Percentiles rank a stretch among this genome's conserved stretches.
phyloP scores from a whole-genome alignment of 768 basidiomycete genomes.

The Termitomyces sp. region DNA sequence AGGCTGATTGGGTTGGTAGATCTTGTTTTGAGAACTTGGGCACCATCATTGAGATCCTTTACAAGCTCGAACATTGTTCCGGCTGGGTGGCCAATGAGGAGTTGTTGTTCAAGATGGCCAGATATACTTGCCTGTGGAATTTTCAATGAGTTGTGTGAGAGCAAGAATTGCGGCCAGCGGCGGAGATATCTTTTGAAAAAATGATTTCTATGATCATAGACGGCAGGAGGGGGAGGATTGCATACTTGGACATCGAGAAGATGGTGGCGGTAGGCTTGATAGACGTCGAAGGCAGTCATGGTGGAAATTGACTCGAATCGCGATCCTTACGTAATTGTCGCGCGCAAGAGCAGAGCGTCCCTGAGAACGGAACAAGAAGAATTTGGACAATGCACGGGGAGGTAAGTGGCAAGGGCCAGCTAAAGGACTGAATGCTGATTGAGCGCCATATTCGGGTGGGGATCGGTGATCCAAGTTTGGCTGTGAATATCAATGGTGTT shows the following conservation, averaged over 20 bases:
- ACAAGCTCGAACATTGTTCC: conserved; percentile 94
- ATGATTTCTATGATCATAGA: background rate
- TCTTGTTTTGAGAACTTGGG: conserved; percentile 55
- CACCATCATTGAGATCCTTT: conserved; percentile 75
- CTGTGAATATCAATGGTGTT: background rate
- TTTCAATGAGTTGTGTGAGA: conserved; percentile 75
- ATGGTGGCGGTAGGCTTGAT: conserved; percentile 53
- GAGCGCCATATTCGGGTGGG: background rate
- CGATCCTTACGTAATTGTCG: conserved; percentile 10
- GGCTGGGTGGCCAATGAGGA: conserved; percentile 38
- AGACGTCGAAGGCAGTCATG: conserved; percentile 30
- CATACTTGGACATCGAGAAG: conserved; percentile 66
- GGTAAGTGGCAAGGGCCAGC: too few relatives aligned
- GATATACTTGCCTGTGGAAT: conserved; percentile 61
- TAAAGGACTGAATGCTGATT: too few relatives aligned
- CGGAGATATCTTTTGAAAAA: conserved; percentile 54
- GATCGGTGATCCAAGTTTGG: background rate
- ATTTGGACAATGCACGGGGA: too few relatives aligned
- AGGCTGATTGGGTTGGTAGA: conserved; percentile 78
- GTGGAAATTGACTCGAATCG: conserved; percentile 3
- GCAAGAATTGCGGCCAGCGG: conserved; percentile 89
- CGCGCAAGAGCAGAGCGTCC: background rate
- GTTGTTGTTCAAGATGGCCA: background rate
- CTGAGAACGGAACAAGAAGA: too few relatives aligned
- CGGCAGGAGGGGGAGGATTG: background rate